Percentiles rank a stretch among this genome's conserved stretches.
Evolutionary conservation across 106 monocot genomes (phyloP).

Genomic region (Ottelia alismoides): DNA sequence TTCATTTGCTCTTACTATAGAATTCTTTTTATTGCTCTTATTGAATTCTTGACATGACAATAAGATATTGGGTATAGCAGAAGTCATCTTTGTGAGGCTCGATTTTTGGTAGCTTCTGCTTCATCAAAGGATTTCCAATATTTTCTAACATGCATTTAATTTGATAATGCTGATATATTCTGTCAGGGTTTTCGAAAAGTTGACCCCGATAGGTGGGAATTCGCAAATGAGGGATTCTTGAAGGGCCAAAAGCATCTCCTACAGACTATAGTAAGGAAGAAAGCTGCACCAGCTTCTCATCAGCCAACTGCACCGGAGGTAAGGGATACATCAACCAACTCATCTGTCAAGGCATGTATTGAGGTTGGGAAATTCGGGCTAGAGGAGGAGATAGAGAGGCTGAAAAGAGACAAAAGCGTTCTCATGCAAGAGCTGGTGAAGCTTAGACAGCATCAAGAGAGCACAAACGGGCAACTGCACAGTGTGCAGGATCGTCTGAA

Average conservation of each 20-base stretch:
- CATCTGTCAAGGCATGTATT: slow-evolving; percentile 25
- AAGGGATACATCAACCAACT: too few relatives aligned
- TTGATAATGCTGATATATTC: too few relatives aligned
- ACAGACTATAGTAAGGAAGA: slow-evolving; percentile 33
- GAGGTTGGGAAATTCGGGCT: slow-evolving; percentile 58
- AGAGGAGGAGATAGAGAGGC: slow-evolving; percentile 42
- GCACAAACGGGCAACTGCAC: slow-evolving; percentile 22
- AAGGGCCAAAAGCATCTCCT: slow-evolving; percentile 17
- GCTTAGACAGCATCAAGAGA: slow-evolving; percentile 48
- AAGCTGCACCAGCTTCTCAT: slow-evolving; percentile 10
- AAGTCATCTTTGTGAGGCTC: too few relatives aligned
- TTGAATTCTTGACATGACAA: too few relatives aligned
- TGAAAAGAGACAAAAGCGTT: slow-evolving; percentile 55
- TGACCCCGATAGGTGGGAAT: slow-evolving; percentile 19
- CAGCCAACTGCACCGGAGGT: slow-evolving; percentile 9
- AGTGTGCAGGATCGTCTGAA: slow-evolving; percentile 25
- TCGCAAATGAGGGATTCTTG: slow-evolving; percentile 16
- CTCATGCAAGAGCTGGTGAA: slow-evolving; percentile 59
- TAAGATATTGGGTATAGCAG: too few relatives aligned
- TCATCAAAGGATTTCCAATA: too few relatives aligned
- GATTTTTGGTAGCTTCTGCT: too few relatives aligned
- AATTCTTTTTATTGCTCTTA: too few relatives aligned
- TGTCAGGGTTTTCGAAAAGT: slow-evolving; percentile 19
- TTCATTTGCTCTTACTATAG: too few relatives aligned
- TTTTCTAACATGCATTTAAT: too few relatives aligned